Conservation (phyloP, 1,139 yeast species). For the Saccharomyces hybrid region DNA sequence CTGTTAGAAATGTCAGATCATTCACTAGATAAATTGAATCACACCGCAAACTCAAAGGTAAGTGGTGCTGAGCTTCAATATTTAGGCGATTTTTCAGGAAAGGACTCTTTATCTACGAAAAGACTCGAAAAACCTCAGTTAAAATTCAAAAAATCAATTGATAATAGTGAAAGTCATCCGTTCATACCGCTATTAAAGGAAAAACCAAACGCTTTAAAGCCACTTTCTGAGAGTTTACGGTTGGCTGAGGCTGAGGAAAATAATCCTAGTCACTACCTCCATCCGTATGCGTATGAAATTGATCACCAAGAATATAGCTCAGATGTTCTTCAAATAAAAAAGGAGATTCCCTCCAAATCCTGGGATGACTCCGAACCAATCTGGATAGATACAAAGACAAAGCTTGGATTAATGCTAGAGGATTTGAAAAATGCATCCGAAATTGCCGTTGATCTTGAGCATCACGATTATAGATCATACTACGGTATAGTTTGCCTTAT, state of each 20-base stretch:
- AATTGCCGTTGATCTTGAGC: slow-evolving; percentile 95
- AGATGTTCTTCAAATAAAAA: slow-evolving; percentile 39
- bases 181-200: slow-evolving; percentile 62
- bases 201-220: slow-evolving; percentile 63
- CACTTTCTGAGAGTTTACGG: slow-evolving; percentile 46
- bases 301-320: slow-evolving; percentile 63
- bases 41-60: slow-evolving; percentile 11
- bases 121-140: slow-evolving; percentile 65
- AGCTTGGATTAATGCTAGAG: slow-evolving; percentile 47
- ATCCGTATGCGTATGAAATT: slow-evolving; percentile 81
- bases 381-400: slow-evolving; percentile 62
- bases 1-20: slow-evolving; percentile 69
- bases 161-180: slow-evolving; percentile 63
- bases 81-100: slow-evolving; percentile 39
- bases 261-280: slow-evolving; percentile 57
- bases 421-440: slow-evolving; percentile 47
- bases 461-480: slow-evolving; percentile 86
- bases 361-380: slow-evolving; percentile 62
- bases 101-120: slow-evolving; percentile 20
- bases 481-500: slow-evolving; percentile 86
- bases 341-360: slow-evolving; percentile 50
- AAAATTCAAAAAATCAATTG: slow-evolving; percentile 48
- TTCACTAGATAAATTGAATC: slow-evolving; percentile 43
- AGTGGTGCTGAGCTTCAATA: slow-evolving; percentile 33
- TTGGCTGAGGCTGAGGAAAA: slow-evolving; percentile 38